Evolutionary conservation across 352 stramenopile genomes (phyloP).

Genomic region (Peronospora belbahrii): DNA sequence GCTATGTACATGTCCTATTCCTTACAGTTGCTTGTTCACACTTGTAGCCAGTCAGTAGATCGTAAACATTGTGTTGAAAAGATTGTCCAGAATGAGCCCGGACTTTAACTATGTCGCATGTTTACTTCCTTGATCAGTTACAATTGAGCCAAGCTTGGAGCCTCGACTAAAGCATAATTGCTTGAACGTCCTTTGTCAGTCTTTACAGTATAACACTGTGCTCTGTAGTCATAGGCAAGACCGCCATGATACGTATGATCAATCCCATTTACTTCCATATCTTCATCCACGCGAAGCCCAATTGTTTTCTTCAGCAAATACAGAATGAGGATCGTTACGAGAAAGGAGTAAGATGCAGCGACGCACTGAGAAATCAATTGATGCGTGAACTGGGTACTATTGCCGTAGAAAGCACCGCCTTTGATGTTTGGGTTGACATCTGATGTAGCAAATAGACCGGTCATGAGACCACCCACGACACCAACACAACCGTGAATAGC

Average conservation of each 20-base stretch:
- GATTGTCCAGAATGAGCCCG: too few species aligned
- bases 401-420: conserved; percentile 48
- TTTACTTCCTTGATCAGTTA: too few species aligned
- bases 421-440: conserved; percentile 48
- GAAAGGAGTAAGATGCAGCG: conserved; percentile 51
- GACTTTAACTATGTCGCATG: too few species aligned
- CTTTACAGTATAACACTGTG: neutral
- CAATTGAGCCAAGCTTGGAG: too few species aligned
- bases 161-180: neutral
- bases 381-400: conserved; percentile 35
- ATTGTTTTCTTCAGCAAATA: conserved; percentile 64
- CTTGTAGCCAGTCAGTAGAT: too few species aligned
- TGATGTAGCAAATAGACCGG: conserved; percentile 57
- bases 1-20: too few species aligned
- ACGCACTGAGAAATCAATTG: conserved; percentile 53
- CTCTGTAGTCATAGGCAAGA: conserved; percentile 37
- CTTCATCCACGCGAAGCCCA: conserved; percentile 58
- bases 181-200: neutral
- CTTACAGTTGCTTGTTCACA: too few species aligned
- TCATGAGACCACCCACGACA: conserved; percentile 56
- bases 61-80: too few species aligned
- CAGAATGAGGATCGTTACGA: conserved; percentile 62
- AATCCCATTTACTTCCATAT: conserved; percentile 72
- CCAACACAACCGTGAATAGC: conserved; percentile 63
- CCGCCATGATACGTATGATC: conserved; percentile 74